phyloP scores from a whole-genome alignment of 805 yeast genomes.

The Cyberlindnera euphorbiae region DNA sequence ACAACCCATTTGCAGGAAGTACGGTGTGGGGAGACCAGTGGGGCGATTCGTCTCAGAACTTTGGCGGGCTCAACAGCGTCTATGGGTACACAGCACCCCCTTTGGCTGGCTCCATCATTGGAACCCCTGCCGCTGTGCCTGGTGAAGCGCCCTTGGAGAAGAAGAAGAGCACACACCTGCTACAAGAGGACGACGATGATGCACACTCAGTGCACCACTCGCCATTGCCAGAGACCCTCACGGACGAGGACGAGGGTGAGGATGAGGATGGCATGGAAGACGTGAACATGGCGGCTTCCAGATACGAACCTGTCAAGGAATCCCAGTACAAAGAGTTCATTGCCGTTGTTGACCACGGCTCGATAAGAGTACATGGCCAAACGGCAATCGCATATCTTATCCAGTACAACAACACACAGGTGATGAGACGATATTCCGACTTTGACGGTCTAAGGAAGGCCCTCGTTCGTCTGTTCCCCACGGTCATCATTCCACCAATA shows the following conservation, averaged over 20 bases:
- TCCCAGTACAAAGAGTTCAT: conserved; percentile 5
- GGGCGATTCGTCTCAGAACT: conserved; percentile 2
- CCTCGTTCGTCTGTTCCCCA: conserved; percentile 71
- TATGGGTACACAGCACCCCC: conserved; percentile 5
- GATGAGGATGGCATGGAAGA: conserved; percentile 3
- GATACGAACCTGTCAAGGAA: too few relatives aligned
- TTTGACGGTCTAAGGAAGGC: conserved; percentile 77
- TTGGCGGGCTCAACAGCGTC: conserved; percentile 11
- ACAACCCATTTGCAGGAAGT: conserved; percentile 30
- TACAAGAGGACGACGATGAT: not conserved
- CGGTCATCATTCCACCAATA: conserved; percentile 85
- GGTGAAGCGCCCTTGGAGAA: not conserved
- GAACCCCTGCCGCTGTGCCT: not conserved
- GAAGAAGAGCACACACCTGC: not conserved
- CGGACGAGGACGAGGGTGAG: not conserved
- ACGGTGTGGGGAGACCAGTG: conserved; percentile 16
- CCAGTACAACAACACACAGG: conserved; percentile 44
- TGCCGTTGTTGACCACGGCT: conserved; percentile 32
- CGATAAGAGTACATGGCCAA: conserved; percentile 57
- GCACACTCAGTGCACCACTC: not conserved
- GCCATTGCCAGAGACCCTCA: not conserved
- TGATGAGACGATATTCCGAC: conserved; percentile 84
- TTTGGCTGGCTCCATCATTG: not conserved
- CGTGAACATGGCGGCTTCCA: not conserved
- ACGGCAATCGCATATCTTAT: conserved; percentile 78